phyloP scores from a whole-genome alignment of 306 rosid genomes.

The Canavalia ensiformis region DNA sequence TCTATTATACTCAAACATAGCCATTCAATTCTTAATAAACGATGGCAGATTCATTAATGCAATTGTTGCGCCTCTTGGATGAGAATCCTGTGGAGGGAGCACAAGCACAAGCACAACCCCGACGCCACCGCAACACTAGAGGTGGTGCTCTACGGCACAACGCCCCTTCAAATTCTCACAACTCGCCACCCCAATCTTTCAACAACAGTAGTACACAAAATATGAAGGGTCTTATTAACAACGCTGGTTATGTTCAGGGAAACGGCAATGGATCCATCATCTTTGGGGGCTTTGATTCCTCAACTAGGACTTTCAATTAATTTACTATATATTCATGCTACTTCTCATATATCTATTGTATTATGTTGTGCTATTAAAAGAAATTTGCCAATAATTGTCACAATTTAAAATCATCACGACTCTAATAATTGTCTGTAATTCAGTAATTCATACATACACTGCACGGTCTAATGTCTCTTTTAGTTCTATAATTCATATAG shows the following conservation, averaged over 20 bases:
- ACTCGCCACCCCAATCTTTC: not conserved
- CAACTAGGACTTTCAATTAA: slow-evolving; percentile 22
- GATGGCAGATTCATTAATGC: slow-evolving; percentile 28
- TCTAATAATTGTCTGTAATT: not conserved
- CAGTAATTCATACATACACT: not conserved
- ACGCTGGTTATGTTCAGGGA: slow-evolving; percentile 43
- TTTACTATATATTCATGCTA: not conserved
- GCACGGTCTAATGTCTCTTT: not conserved
- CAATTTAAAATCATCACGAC: not conserved
- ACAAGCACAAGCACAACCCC: slow-evolving; percentile 19
- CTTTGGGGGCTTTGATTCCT: slow-evolving; percentile 43
- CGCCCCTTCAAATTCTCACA: too few species aligned
- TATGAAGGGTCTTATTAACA: slow-evolving; percentile 48
- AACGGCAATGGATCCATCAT: slow-evolving; percentile 49
- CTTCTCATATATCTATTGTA: not conserved
- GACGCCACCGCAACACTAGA: slow-evolving; percentile 10
- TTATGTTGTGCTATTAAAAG: not conserved
- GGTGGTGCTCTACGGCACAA: not conserved
- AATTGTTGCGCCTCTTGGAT: slow-evolving; percentile 9
- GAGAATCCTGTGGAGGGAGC: not conserved
- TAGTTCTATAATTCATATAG: not conserved
- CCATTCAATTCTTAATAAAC: not conserved
- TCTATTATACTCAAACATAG: not conserved
- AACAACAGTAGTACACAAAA: slow-evolving; percentile 33
- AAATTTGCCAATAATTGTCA: not conserved